Evolutionary conservation across 108 stramenopile genomes (phyloP).

Genomic region (Cyclostephanos invisitatus): DNA sequence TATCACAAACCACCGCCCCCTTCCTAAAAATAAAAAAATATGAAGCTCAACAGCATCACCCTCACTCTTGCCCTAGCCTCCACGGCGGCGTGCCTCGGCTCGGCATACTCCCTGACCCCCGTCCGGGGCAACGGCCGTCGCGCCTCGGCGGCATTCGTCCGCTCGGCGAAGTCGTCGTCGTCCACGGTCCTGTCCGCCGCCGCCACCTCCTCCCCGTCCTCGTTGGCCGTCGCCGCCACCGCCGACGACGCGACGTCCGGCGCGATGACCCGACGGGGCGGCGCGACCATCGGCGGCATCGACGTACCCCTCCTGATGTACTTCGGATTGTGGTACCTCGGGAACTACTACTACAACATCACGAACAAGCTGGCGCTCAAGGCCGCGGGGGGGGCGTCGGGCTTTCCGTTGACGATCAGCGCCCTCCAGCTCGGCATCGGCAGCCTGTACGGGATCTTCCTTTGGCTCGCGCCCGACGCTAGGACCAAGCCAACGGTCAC

Average conservation of each 20-base stretch:
- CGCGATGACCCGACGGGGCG: conserved; percentile 33
- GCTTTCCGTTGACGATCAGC: conserved; percentile 61
- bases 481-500: conserved; percentile 46
- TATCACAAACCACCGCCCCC: no score
- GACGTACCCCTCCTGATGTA: conserved; percentile 50
- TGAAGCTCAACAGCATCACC: conserved; percentile 40
- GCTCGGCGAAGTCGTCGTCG: conserved; percentile 1
- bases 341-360: conserved; percentile 78
- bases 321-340: conserved; percentile 70
- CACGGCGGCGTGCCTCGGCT: conserved; percentile 21
- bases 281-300: conserved; percentile 8
- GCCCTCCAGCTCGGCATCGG: conserved; percentile 60
- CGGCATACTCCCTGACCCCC: conserved; percentile 43
- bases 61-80: conserved; percentile 28
- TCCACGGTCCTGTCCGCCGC: neutral
- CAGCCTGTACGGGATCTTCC: conserved; percentile 59
- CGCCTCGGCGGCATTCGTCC: conserved; percentile 22
- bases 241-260: no score
- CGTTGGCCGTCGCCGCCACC: conserved; percentile 19
- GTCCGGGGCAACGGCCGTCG: conserved; percentile 2
- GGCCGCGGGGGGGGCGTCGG: conserved; percentile 55
- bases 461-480: conserved; percentile 66
- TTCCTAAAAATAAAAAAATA: no score
- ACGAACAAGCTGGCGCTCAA: conserved; percentile 65
- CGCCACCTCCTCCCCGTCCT: neutral